A percentile compares a stretch with the other conserved stretches of the same genome.
These are phyloP conservation scores for Sporobolomyces roseus DNA, from an alignment of 768 basidiomycete species.

Conservation along the genomic window DNA sequence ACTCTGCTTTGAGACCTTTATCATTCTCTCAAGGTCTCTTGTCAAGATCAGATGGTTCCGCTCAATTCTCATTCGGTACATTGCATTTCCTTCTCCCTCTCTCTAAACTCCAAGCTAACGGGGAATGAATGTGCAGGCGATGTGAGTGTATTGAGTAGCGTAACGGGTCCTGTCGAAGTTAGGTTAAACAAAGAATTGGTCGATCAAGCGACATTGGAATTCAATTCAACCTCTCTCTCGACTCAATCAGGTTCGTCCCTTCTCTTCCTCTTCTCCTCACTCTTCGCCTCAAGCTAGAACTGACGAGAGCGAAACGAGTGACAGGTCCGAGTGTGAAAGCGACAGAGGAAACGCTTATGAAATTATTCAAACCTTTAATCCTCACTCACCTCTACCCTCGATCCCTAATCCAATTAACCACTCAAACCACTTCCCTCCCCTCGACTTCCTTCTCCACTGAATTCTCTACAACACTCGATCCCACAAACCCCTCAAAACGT, in stretches of 20 bases:
- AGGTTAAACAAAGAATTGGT: neutral
- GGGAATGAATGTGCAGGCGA: conserved; percentile 38
- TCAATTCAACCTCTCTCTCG: neutral
- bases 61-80: conserved; percentile 49
- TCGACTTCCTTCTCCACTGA: conserved; percentile 31
- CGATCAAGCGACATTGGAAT: neutral
- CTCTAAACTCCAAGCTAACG: neutral
- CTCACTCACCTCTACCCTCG: conserved; percentile 49
- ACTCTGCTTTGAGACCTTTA: neutral
- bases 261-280: neutral
- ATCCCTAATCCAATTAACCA: conserved; percentile 50
- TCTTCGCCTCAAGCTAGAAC: neutral
- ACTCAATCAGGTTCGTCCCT: neutral
- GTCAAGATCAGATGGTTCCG: conserved; percentile 51
- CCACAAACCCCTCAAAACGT: neutral
- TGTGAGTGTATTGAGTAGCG: neutral
- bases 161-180: neutral
- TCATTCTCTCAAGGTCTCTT: conserved; percentile 46
- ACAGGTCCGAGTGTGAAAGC: conserved; percentile 49
- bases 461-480: conserved; percentile 18
- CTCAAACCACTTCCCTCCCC: conserved; percentile 50
- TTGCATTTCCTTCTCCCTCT: neutral
- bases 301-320: neutral
- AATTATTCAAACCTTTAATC: conserved; percentile 48
- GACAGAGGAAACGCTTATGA: conserved; percentile 44